Percentiles rank a stretch among this genome's conserved stretches.
Conservation (phyloP, 2,329 filamentous ascomycete species). For the Pyrenophora tritici-repentis region DNA sequence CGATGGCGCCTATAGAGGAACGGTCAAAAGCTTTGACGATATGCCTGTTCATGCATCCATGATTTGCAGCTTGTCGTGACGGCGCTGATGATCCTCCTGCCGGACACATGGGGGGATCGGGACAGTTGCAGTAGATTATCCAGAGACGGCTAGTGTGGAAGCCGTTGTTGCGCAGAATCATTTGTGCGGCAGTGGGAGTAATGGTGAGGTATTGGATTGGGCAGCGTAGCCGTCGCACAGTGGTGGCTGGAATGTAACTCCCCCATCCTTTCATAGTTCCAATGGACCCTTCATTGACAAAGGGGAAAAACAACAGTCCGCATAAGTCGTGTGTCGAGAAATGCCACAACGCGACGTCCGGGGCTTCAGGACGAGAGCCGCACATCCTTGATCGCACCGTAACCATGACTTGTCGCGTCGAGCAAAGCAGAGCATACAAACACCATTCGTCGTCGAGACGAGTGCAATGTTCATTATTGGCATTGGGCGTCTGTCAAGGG, state of each 20-base stretch:
- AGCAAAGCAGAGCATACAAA: not conserved
- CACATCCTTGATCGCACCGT: slow-evolving; percentile 1
- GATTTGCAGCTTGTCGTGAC: slow-evolving; percentile 25
- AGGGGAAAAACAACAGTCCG: slow-evolving; percentile 24
- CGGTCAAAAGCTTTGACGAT: slow-evolving; percentile 33
- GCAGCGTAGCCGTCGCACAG: slow-evolving; percentile 32
- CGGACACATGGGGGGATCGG: slow-evolving; percentile 29
- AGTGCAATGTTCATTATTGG: not conserved
- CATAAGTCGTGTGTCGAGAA: slow-evolving; percentile 17
- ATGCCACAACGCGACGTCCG: slow-evolving; percentile 4
- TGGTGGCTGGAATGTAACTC: slow-evolving; percentile 41
- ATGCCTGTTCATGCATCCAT: slow-evolving; percentile 34
- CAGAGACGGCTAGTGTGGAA: slow-evolving; percentile 36
- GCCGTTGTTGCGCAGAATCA: slow-evolving; percentile 35
- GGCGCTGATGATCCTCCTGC: slow-evolving; percentile 20
- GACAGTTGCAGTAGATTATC: slow-evolving; percentile 35
- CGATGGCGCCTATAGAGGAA: slow-evolving; percentile 36
- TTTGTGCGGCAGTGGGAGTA: slow-evolving; percentile 28
- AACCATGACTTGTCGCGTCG: slow-evolving; percentile 16
- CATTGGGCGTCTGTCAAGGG: slow-evolving; percentile 4
- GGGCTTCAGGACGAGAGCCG: slow-evolving; percentile 6
- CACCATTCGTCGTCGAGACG: not conserved
- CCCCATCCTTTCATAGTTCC: slow-evolving; percentile 15
- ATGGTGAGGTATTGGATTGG: slow-evolving; percentile 27
- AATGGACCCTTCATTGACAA: slow-evolving; percentile 15